Conservation (phyloP, 2,329 filamentous ascomycete genomes). For the Sclerotinia spermophila region DNA sequence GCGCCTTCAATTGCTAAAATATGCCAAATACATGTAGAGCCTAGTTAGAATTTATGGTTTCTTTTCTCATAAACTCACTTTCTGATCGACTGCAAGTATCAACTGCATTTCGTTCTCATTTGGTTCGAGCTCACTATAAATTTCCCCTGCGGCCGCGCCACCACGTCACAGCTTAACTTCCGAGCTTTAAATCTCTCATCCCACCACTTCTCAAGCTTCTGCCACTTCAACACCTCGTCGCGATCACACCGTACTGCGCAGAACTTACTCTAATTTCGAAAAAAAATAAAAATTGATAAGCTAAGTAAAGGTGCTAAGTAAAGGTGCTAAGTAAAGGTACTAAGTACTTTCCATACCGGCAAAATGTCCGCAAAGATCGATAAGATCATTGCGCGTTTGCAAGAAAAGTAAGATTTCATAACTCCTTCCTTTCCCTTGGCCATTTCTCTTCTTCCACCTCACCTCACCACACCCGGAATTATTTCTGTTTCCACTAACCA, state of each 20-base stretch:
- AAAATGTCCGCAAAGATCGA: constrained; percentile 56
- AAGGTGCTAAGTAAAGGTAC: not conserved
- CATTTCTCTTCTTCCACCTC: constrained; percentile 20
- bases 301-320: not conserved
- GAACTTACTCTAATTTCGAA: not conserved
- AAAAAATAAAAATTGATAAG: not conserved
- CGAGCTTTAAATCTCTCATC: not conserved
- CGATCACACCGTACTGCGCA: not conserved
- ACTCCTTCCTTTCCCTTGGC: not conserved
- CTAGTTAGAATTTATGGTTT: too few species aligned
- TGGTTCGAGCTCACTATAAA: not conserved
- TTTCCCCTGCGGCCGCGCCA: not conserved
- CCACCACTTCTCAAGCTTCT: not conserved
- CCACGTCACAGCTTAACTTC: constrained; percentile 10
- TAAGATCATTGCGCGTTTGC: constrained; percentile 70
- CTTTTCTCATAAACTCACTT: not conserved
- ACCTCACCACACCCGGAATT: not conserved
- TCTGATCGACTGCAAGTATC: not conserved
- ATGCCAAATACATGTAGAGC: not conserved
- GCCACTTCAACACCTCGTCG: not conserved
- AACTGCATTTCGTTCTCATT: not conserved
- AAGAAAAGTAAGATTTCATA: constrained; percentile 58
- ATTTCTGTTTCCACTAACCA: constrained; percentile 14
- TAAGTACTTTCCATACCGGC: not conserved
- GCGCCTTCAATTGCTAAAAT: not conserved